phyloP scores from a whole-genome alignment of 2,329 filamentous ascomycete genomes.

The Fonsecaea erecta region DNA sequence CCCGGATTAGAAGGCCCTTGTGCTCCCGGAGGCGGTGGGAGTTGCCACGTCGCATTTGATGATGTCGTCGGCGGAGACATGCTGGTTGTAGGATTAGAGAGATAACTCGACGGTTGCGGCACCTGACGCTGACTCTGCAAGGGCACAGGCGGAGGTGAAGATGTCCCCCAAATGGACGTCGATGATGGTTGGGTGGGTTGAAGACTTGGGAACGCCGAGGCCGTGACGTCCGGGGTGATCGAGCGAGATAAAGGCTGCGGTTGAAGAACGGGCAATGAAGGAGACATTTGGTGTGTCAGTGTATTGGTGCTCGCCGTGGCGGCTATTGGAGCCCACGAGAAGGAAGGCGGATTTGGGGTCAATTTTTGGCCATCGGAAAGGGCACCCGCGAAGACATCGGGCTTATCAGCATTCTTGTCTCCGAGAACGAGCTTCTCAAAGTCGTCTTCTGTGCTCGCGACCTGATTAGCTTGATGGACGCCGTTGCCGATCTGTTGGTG shows the following conservation, averaged over 20 bases:
- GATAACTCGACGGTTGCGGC: conserved; percentile 27
- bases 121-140: conserved; percentile 25
- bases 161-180: conserved; percentile 38
- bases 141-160: conserved; percentile 19
- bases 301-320: conserved; percentile 36
- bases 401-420: conserved; percentile 51
- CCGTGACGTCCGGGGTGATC: conserved; percentile 58
- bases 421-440: conserved; percentile 92
- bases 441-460: conserved; percentile 66
- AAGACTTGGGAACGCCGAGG: conserved; percentile 55
- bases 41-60: conserved; percentile 29
- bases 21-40: conserved; percentile 26
- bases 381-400: conserved; percentile 42
- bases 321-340: conserved; percentile 50
- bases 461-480: conserved; percentile 50
- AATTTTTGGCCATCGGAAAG: conserved; percentile 39
- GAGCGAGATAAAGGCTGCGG: conserved; percentile 46
- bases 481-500: conserved; percentile 39
- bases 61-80: conserved; percentile 25
- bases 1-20: conserved; percentile 6
- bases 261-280: conserved; percentile 37
- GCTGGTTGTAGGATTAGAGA: conserved; percentile 15
- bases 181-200: conserved; percentile 46
- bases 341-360: conserved; percentile 43
- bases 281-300: conserved; percentile 28